These are phyloP conservation scores for Polysphondylium violaceum DNA, from an alignment of 78 protist species.

Conservation along the genomic window DNA sequence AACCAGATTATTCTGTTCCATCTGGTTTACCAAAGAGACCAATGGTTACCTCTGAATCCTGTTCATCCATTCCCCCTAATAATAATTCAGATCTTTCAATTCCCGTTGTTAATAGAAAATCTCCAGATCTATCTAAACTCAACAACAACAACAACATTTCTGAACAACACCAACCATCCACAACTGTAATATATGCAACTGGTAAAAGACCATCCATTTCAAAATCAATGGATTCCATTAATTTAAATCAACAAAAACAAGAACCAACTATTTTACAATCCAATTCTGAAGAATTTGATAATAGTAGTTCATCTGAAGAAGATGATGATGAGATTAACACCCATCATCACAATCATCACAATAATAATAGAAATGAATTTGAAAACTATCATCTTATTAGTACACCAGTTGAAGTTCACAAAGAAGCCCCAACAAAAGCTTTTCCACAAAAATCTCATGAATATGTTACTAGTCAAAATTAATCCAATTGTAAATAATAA, in stretches of 20 bases:
- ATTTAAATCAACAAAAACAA: no score
- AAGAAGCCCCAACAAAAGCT: background rate
- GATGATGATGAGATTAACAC: no score
- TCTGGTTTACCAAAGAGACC: background rate
- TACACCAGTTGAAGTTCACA: background rate
- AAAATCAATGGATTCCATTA: background rate
- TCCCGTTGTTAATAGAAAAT: no score
- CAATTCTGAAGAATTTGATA: background rate
- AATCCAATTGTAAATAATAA: background rate
- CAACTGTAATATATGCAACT: background rate
- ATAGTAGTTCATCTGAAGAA: background rate
- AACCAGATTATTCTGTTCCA: background rate
- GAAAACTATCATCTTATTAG: background rate
- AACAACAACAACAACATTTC: background rate
- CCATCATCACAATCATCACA: no score
- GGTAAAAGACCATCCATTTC: background rate
- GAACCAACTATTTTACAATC: no score
- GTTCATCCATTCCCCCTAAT: background rate
- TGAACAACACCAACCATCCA: background rate
- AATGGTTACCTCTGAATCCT: slow-evolving; percentile 4
- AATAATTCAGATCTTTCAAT: background rate
- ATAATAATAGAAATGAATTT: background rate
- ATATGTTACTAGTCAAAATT: background rate
- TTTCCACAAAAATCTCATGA: slow-evolving; percentile 23
- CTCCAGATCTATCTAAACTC: no score